Percentiles rank a stretch among this genome's conserved stretches.
These are phyloP conservation scores for Neurospora sp. DNA, from an alignment of 495 filamentous ascomycete species.

Conservation along the genomic window DNA sequence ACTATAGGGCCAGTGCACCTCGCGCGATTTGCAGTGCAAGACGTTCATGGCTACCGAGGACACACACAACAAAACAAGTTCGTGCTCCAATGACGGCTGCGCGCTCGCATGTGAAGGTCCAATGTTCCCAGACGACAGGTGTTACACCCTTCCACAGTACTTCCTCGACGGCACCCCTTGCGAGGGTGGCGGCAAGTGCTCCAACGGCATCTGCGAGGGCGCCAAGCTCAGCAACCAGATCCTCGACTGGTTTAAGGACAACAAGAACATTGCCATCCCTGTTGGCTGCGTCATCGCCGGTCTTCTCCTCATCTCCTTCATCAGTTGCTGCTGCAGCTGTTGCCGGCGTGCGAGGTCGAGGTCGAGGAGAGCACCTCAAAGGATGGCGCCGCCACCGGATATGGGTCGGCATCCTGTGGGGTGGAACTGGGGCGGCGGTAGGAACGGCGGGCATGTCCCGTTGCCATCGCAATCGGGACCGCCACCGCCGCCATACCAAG, in stretches of 20 bases:
- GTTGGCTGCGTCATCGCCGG: conserved; percentile 56
- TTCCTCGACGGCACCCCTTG: conserved; percentile 92
- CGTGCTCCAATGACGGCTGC: conserved; percentile 68
- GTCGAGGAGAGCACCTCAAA: conserved; percentile 1
- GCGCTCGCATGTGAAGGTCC: conserved; percentile 65
- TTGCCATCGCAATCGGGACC: neutral
- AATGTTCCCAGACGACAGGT: conserved; percentile 52
- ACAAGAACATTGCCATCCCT: conserved; percentile 70
- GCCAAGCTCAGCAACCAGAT: conserved; percentile 50
- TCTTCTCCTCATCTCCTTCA: conserved; percentile 51
- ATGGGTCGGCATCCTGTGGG: neutral
- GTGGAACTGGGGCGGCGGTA: neutral
- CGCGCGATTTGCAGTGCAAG: conserved; percentile 81
- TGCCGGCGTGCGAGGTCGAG: conserved; percentile 28
- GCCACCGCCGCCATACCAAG: conserved; percentile 1
- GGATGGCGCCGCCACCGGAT: neutral
- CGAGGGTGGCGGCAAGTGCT: conserved; percentile 68
- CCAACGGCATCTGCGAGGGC: conserved; percentile 62
- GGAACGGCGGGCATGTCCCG: neutral
- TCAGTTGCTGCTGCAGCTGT: conserved; percentile 48
- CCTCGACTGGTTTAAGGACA: conserved; percentile 54
- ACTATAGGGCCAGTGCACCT: conserved; percentile 73
- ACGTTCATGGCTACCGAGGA: conserved; percentile 73
- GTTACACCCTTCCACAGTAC: conserved; percentile 73
- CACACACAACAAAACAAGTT: conserved; percentile 66